Base-by-base conservation (phyloP, 2,329 filamentous ascomycete genomes). In the Aspergillus sp. region DNA sequence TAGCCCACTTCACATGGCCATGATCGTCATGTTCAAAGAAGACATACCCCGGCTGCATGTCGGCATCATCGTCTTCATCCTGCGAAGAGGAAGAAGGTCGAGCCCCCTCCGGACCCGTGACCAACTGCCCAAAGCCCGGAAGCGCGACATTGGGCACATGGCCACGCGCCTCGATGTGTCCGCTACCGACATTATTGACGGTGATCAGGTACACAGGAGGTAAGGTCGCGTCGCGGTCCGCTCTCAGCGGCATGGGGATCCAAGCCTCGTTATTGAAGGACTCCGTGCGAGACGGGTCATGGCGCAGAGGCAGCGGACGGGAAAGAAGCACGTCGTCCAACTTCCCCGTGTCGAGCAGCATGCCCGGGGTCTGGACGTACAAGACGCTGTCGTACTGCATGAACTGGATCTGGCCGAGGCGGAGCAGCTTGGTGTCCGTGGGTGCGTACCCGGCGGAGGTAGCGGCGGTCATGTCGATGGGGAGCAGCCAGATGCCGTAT, bases 321-420 rank as follows among this genome's bases (percentile, higher is more conserved):
- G 70, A 71, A 16, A 74, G 65, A n/a, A 81, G 65, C 46, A 78
- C 63, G 3, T 69, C 57, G 56, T 80, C 77, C 16, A 81, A 61
- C 26, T 71, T 74, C 6, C 67, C 66, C 0, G 69, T 72, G 51
- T 80, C 72, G 29, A 78, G 63, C 0, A 77, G 61, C 47, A 80
- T 57, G 0, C 78, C 78, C 0, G 78, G 78, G 1, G 75, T 73
- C 42, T 74, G 75, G 4, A 80, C 64, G 62, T 78, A 80, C 1
- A 80, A 62, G 0, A 80, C 74, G 45, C 77, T 74, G 52, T 80
- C 76, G 61, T 80, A 80, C 39, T 73, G 73, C 69, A 74, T 71
- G 58, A 79, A 75, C 52, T 77, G 74, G 47, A 76, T 71, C 56
- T 76, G 70, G 22, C 72, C 69, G 18, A 76, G 61, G 16, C 75